These are phyloP conservation scores for Triticum monococcum DNA, from an alignment of 176 grass and related monocot genomes.

Conservation along the genomic window DNA sequence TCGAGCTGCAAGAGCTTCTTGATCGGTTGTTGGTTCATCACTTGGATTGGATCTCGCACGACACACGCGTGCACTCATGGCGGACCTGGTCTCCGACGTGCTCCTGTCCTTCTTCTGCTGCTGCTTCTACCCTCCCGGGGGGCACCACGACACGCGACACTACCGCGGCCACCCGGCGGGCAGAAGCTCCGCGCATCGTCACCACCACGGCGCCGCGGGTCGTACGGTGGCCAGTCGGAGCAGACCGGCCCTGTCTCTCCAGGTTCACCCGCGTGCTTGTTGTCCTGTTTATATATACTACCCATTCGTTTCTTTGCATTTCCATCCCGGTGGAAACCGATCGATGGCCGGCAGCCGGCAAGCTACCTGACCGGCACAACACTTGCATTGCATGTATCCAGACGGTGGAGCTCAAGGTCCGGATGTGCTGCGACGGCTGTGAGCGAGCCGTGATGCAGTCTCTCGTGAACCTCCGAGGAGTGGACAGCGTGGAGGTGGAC, in stretches of 20 bases:
- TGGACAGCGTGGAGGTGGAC: conserved; percentile 73
- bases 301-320: background rate
- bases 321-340: background rate
- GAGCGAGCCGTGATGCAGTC: conserved; percentile 58
- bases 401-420: conserved; percentile 82
- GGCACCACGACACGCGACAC: conserved; percentile 3
- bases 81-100: conserved; percentile 49
- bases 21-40: background rate
- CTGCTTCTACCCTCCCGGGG: conserved; percentile 46
- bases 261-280: conserved; percentile 22
- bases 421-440: conserved; percentile 82
- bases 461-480: conserved; percentile 64
- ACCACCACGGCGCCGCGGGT: background rate
- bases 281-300: background rate
- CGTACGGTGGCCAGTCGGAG: background rate
- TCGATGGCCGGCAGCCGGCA: background rate
- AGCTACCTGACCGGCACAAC: background rate
- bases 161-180: background rate
- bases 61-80: conserved; percentile 24
- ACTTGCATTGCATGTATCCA: background rate
- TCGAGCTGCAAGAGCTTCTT: background rate
- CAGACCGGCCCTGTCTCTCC: conserved; percentile 31
- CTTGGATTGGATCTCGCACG: background rate
- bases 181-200: background rate
- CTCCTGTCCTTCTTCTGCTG: conserved; percentile 56